A percentile compares a stretch with the other conserved stretches of the same genome.
Evolutionary conservation across 164 flowering plant species (phyloP).

Genomic region (Protea cynaroides): DNA sequence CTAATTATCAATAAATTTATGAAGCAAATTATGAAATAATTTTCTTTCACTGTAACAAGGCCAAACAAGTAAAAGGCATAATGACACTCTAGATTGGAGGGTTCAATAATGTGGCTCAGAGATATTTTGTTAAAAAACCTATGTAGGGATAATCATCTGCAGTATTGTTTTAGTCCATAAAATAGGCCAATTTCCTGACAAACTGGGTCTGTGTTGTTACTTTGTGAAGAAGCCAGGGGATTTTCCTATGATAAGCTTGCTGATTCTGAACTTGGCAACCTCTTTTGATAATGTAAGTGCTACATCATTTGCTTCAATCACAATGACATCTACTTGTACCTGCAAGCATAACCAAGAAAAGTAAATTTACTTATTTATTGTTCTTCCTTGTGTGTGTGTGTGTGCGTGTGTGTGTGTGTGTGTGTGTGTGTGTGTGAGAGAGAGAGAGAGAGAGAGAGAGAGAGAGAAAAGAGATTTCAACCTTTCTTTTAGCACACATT

Average conservation of each 20-base stretch:
- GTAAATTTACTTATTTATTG: slow-evolving; percentile 6
- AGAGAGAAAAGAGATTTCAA: slow-evolving; percentile 12
- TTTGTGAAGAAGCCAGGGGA: slow-evolving; percentile 52
- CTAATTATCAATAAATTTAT: not conserved
- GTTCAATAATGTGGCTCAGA: not conserved
- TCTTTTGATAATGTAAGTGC: slow-evolving; percentile 51
- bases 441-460: too few species aligned
- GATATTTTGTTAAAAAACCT: not conserved
- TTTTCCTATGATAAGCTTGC: slow-evolving; percentile 69
- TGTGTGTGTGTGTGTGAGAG: too few species aligned
- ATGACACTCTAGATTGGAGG: not conserved
- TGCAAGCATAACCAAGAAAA: slow-evolving; percentile 18
- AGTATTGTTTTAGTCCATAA: not conserved
- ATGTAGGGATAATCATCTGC: not conserved
- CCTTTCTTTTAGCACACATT: slow-evolving; percentile 50
- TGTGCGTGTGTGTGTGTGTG: too few species aligned
- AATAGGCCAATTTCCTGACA: not conserved
- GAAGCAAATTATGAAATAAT: not conserved
- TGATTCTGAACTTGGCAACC: slow-evolving; percentile 29
- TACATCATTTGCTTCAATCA: slow-evolving; percentile 73
- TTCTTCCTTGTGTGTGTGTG: too few species aligned
- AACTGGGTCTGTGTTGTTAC: slow-evolving; percentile 24
- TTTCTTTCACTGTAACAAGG: too few species aligned
- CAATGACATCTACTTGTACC: slow-evolving; percentile 56
- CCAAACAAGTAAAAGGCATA: too few species aligned